Evolutionary conservation across 2,329 filamentous ascomycete genomes (phyloP), one percentile per base, ranked within the genome.

Genomic region (Anisogramma anomala): DNA sequence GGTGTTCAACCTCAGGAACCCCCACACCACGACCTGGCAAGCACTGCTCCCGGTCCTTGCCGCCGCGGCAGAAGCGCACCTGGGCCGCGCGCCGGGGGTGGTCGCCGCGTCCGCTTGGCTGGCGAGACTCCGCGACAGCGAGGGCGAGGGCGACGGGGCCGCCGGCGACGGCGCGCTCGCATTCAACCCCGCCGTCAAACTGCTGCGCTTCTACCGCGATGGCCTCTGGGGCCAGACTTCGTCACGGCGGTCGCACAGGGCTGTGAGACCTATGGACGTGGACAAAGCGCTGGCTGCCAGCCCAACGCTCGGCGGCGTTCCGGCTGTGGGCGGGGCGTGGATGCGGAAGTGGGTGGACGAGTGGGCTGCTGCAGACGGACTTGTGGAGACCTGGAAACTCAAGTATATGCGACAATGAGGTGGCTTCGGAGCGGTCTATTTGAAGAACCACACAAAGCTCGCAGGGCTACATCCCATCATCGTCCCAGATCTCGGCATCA

Each of bases 1-100:
- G 15, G 34, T 36, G 22, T 19, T 36, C 15, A 36, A 36, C 13
- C 15, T 41, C 22, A 26, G 38, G n/a, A 41, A 41, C n/a, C 38
- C 38, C 27, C 13, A n/a, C 9, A 35, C 32, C n/a, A 30, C 31
- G 13, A 34, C 31, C 17, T 41, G 32, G 38, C 18, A 35, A 4
- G 25, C 38, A 13, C 14, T 41, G 31, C 31, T 41, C 9, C 25
- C 32, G 3, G n/a, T 25, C 10, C 14, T 41, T 25, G 35, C 8
- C 4, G 32, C 34, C 5, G 38, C 25, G 30, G 8, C 27, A 3
- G 6, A 34, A 27, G 6, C 14, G 4, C n/a, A 9, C 14, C 20
- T 22, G 3, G 14, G 30, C 31, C 8, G 20, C 3, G 25, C 10
- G 6, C 6, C 19, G 13, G 15, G 7, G 4, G 17, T 34, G 18